These are phyloP conservation scores for Exserohilum rostratum DNA, from an alignment of 2,329 filamentous ascomycete genomes.

Conservation along the genomic window DNA sequence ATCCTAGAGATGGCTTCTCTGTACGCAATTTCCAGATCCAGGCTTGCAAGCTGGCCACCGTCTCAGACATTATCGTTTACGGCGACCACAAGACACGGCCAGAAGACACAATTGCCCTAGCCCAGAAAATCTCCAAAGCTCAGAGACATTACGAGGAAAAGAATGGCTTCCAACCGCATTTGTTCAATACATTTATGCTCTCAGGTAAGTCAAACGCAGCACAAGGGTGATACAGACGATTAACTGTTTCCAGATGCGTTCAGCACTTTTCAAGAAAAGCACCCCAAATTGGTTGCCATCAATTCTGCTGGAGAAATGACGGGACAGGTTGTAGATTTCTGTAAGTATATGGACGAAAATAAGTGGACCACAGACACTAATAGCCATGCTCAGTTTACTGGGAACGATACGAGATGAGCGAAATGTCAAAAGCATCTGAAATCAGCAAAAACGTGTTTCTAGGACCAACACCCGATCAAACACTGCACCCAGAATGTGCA, in stretches of 20 bases:
- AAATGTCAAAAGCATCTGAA: constrained; percentile 87
- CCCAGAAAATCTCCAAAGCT: constrained; percentile 70
- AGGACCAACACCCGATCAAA: constrained; percentile 80
- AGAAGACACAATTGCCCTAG: constrained; percentile 69
- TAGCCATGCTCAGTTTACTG: constrained; percentile 64
- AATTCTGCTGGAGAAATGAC: constrained; percentile 74
- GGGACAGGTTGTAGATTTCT: constrained; percentile 83
- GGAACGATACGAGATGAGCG: constrained; percentile 90
- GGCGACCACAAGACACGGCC: constrained; percentile 71
- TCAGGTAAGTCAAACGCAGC: constrained; percentile 53
- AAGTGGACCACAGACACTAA: not conserved
- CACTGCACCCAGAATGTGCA: constrained; percentile 50
- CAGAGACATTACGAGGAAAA: constrained; percentile 74
- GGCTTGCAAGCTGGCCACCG: constrained; percentile 80
- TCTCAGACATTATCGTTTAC: constrained; percentile 93
- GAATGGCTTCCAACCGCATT: constrained; percentile 62
- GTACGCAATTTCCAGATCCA: constrained; percentile 98
- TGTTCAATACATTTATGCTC: constrained; percentile 85
- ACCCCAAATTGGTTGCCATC: constrained; percentile 75
- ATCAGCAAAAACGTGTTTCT: constrained; percentile 90
- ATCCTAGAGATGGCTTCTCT: constrained; percentile 89
- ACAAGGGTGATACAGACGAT: not conserved
- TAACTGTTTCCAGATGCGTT: constrained; percentile 35
- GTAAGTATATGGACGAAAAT: constrained; percentile 47
- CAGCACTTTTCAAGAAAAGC: constrained; percentile 67